phyloP scores from a whole-genome alignment of 805 yeast species.

The Candida insectorum region DNA sequence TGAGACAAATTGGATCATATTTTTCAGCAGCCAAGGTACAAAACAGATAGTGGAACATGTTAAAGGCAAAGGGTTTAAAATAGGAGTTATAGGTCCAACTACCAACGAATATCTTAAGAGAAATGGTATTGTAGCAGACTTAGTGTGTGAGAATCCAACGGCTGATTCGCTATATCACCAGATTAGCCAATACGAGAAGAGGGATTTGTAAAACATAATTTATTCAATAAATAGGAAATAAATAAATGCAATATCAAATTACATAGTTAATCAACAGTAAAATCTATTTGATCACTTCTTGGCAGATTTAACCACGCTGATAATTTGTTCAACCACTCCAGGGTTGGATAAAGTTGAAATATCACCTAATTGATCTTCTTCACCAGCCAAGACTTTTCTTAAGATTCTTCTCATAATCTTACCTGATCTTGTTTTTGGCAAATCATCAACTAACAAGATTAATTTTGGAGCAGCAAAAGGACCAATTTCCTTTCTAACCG shows the following conservation, averaged over 20 bases:
- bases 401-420: conserved; percentile 98
- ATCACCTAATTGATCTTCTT: conserved; percentile 91
- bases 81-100: conserved; percentile 93
- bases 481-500: conserved; percentile 89
- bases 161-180: conserved; percentile 53
- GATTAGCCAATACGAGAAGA: conserved; percentile 15
- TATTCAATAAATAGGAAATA: neutral
- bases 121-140: conserved; percentile 53
- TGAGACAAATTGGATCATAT: conserved; percentile 59
- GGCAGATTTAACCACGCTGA: conserved; percentile 55
- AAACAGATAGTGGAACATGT: conserved; percentile 51
- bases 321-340: conserved; percentile 71
- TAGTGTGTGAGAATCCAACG: conserved; percentile 71
- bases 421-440: conserved; percentile 98
- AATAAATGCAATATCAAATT: neutral
- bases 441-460: conserved; percentile 77
- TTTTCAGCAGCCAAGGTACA: conserved; percentile 92
- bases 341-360: conserved; percentile 87
- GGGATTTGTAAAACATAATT: neutral
- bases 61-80: conserved; percentile 23
- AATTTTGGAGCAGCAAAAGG: conserved; percentile 95
- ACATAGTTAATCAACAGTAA: neutral
- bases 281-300: conserved; percentile 11
- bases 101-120: conserved; percentile 60
- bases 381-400: conserved; percentile 89